Percentiles rank a stretch among this genome's conserved stretches.
Evolutionary conservation across 306 rosid genomes (phyloP).

Genomic region (Fagus sylvatica): DNA sequence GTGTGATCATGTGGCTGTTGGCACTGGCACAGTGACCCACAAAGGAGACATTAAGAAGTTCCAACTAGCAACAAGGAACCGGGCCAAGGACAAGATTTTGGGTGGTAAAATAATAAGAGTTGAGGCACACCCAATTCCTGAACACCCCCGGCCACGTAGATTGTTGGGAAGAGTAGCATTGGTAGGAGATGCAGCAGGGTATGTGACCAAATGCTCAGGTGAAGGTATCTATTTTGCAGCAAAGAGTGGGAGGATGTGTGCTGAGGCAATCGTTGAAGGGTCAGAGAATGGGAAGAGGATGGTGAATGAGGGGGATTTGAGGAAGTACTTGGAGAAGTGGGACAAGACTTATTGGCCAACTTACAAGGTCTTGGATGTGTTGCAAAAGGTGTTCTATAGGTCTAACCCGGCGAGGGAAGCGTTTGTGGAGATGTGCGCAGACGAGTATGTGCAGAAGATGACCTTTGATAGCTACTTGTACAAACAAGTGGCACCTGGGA

Average conservation of each 20-base stretch:
- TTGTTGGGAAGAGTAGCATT: slow-evolving; percentile 73
- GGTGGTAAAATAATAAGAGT: slow-evolving; percentile 93
- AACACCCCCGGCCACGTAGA: slow-evolving; percentile 94
- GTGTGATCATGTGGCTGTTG: slow-evolving; percentile 97
- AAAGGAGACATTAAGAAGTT: slow-evolving; percentile 98
- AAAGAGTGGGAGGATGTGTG: slow-evolving; percentile 97
- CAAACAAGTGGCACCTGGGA: slow-evolving; percentile 90
- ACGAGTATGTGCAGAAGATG: slow-evolving; percentile 99
- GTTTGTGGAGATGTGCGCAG: slow-evolving; percentile 98
- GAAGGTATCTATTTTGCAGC: slow-evolving; percentile 99
- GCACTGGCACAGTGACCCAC: slow-evolving; percentile 97
- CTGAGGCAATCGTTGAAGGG: slow-evolving; percentile 90
- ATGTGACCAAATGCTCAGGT: slow-evolving; percentile 93
- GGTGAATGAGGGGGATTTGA: slow-evolving; percentile 87
- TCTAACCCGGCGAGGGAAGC: slow-evolving; percentile 98
- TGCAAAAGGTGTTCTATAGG: slow-evolving; percentile 97
- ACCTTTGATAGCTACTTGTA: slow-evolving; percentile 94
- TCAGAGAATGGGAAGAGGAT: slow-evolving; percentile 89
- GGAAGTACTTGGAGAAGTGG: slow-evolving; percentile 96
- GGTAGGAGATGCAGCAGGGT: slow-evolving; percentile 98
- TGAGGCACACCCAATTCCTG: slow-evolving; percentile 97
- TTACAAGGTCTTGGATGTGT: slow-evolving; percentile 89
- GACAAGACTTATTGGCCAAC: slow-evolving; percentile 99
- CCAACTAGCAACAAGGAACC: slow-evolving; percentile 90
- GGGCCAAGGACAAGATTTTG: slow-evolving; percentile 90